Base-by-base conservation (phyloP, 495 filamentous ascomycete genomes). In the Echria macrotheca region DNA sequence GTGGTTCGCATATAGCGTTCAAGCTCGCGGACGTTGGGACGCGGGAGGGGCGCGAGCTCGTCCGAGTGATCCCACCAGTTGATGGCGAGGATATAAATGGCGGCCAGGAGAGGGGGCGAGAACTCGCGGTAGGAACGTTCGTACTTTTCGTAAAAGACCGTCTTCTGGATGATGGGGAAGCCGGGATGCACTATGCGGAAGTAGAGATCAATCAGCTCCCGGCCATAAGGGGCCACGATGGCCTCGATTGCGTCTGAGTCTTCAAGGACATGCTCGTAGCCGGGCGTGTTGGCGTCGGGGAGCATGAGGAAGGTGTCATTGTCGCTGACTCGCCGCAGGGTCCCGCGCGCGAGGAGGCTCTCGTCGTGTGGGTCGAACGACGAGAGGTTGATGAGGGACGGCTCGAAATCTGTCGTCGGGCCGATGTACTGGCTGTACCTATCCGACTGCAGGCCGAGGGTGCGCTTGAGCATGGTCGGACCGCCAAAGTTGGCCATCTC, bases 101-200 rank as follows among this genome's bases (percentile, higher is more conserved):
- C 89, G 4, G 90, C 87, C 2, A 96, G 75, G 3, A 96, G 72
- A 4, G 91, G 77, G 18, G 93, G 89, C 14, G 89, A 87, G 59
- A 96, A 80, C 50, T 85, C 81, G 17, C 79, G 80, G 56, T 88
- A 79, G 21, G 85, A 82, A 19, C 84, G 81, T 18, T 81, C 74
- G 60, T 94, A 89, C 55, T 89, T 86, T 56, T 94, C 87, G 56
- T 87, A 80, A 61, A 95, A 95, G 26, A 89, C 78, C 52, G 82
- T 78, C 69, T 95, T 91, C 58, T 95, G 84, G 42, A 96, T 70
- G 50, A 98, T 88, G 25, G 91, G 91, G 56, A 95, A 94, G 49
- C 79, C 88, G 1, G 89, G 91, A 64, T 96, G 93, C 37, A 96
- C 83, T 44, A 87, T 75, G 44, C 82, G 78, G 57, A 95, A 95